Conservation (phyloP, 2,329 filamentous ascomycete species). For the Cladophialophora chaetospira region DNA sequence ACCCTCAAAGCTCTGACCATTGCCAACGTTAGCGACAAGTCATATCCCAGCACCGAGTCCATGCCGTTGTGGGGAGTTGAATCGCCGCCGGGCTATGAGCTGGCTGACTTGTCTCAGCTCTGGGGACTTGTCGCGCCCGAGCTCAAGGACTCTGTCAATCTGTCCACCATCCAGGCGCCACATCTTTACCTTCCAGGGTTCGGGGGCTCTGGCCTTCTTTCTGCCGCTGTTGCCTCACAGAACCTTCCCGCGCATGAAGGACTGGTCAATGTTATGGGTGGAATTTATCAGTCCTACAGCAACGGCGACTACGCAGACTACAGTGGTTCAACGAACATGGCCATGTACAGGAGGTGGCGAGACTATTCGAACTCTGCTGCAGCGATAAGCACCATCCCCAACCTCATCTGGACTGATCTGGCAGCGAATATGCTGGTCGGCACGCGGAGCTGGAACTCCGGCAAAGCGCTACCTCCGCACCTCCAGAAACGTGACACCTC, state of each 20-base stretch:
- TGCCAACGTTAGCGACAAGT: slow-evolving; percentile 40
- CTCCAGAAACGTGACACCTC: slow-evolving; percentile 21
- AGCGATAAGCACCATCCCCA: slow-evolving; percentile 42
- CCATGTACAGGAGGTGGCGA: slow-evolving; percentile 46
- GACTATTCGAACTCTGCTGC: slow-evolving; percentile 36
- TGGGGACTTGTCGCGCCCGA: slow-evolving; percentile 46
- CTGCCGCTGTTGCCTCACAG: slow-evolving; percentile 26
- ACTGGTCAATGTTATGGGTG: slow-evolving; percentile 12
- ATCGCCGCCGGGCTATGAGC: slow-evolving; percentile 32
- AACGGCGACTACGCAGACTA: slow-evolving; percentile 26
- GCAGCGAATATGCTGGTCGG: slow-evolving; percentile 48
- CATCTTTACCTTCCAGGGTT: slow-evolving; percentile 39
- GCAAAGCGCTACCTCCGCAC: slow-evolving; percentile 12
- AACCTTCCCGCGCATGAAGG: slow-evolving; percentile 43
- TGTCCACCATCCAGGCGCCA: slow-evolving; percentile 39
- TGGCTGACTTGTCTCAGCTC: slow-evolving; percentile 37
- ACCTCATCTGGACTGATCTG: slow-evolving; percentile 51
- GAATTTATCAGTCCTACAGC: slow-evolving; percentile 7
- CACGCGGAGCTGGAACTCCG: slow-evolving; percentile 35
- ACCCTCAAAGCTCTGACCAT: slow-evolving; percentile 42
- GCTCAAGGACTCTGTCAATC: slow-evolving; percentile 37
- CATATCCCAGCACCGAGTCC: slow-evolving; percentile 37
- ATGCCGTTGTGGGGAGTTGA: slow-evolving; percentile 45
- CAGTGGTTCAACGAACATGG: slow-evolving; percentile 41
- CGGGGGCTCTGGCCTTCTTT: slow-evolving; percentile 8